phyloP scores from a whole-genome alignment of 1,284 basidiomycete species.

The Amylostereum areolatum region DNA sequence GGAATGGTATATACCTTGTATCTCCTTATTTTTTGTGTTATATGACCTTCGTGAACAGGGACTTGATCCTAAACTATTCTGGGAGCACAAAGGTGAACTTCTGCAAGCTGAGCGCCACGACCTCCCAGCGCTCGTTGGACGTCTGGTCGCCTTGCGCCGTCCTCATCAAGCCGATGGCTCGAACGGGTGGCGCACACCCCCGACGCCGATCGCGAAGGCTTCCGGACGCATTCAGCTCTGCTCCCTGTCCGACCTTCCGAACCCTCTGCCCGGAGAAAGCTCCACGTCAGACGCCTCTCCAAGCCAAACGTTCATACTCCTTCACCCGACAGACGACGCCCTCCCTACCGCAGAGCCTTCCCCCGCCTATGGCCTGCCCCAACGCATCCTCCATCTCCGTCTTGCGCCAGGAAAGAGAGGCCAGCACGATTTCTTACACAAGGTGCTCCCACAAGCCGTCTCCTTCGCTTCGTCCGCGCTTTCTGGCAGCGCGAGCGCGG shows the following conservation, averaged over 20 bases:
- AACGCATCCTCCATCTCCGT: slow-evolving; percentile 22
- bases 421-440: slow-evolving; percentile 42
- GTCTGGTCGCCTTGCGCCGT: slow-evolving; percentile 27
- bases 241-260: slow-evolving; percentile 19
- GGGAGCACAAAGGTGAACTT: slow-evolving; percentile 52
- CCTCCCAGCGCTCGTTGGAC: slow-evolving; percentile 42
- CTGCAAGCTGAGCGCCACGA: slow-evolving; percentile 38
- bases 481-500: slow-evolving; percentile 16
- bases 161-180: too few species aligned
- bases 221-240: slow-evolving; percentile 19
- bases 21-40: neutral
- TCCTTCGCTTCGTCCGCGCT: slow-evolving; percentile 42
- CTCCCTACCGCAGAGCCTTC: neutral
- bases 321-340: neutral
- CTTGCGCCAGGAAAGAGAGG: slow-evolving; percentile 46
- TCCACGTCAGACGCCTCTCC: slow-evolving; percentile 4
- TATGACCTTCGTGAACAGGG: slow-evolving; percentile 35
- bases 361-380: neutral
- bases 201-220: slow-evolving; percentile 19
- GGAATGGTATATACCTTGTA: slow-evolving; percentile 48
- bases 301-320: slow-evolving; percentile 6
- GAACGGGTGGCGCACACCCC: slow-evolving; percentile 14
- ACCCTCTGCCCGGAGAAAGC: slow-evolving; percentile 5
- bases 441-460: slow-evolving; percentile 43
- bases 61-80: slow-evolving; percentile 69